A percentile compares a stretch with the other conserved stretches of the same genome.
Evolutionary conservation across 1,139 yeast genomes (phyloP).

Genomic region (Arxiozyma slooffiae): DNA sequence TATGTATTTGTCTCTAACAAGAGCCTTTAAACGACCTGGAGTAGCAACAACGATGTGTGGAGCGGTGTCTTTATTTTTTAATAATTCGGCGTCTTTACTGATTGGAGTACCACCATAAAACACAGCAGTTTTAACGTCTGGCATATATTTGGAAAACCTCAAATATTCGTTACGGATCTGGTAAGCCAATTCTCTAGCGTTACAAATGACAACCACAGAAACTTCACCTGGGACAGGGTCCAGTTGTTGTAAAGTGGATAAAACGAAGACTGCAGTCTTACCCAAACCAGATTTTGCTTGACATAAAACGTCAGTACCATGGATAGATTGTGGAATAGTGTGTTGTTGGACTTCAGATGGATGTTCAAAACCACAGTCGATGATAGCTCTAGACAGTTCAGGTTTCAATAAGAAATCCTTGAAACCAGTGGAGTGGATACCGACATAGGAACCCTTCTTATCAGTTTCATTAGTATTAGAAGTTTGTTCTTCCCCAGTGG

Average conservation of each 20-base stretch:
- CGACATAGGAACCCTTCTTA: slow-evolving; percentile 95
- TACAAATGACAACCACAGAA: slow-evolving; percentile 88
- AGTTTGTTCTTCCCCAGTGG: slow-evolving; percentile 22
- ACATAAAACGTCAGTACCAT: slow-evolving; percentile 95
- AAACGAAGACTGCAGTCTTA: slow-evolving; percentile 95
- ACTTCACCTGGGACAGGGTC: slow-evolving; percentile 98
- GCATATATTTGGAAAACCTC: slow-evolving; percentile 96
- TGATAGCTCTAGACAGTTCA: slow-evolving; percentile 92
- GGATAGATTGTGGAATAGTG: slow-evolving; percentile 95
- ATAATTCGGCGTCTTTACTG: slow-evolving; percentile 73
- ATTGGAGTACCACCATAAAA: slow-evolving; percentile 95
- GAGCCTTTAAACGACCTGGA: slow-evolving; percentile 94
- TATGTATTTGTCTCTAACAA: slow-evolving; percentile 82
- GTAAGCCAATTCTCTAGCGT: slow-evolving; percentile 97
- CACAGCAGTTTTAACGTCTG: slow-evolving; percentile 93
- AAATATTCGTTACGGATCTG: slow-evolving; percentile 96
- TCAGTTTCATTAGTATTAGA: slow-evolving; percentile 43
- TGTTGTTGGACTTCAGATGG: slow-evolving; percentile 99
- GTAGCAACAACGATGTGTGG: slow-evolving; percentile 98
- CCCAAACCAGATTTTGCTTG: slow-evolving; percentile 99
- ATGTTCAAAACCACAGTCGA: slow-evolving; percentile 98
- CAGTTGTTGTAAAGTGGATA: slow-evolving; percentile 91
- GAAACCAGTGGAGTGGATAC: slow-evolving; percentile 97
- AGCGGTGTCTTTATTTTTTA: slow-evolving; percentile 86
- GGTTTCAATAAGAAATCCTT: slow-evolving; percentile 95